These are phyloP conservation scores for Blastocystis sp. DNA, from an alignment of 352 stramenopile genomes.

Conservation along the genomic window DNA sequence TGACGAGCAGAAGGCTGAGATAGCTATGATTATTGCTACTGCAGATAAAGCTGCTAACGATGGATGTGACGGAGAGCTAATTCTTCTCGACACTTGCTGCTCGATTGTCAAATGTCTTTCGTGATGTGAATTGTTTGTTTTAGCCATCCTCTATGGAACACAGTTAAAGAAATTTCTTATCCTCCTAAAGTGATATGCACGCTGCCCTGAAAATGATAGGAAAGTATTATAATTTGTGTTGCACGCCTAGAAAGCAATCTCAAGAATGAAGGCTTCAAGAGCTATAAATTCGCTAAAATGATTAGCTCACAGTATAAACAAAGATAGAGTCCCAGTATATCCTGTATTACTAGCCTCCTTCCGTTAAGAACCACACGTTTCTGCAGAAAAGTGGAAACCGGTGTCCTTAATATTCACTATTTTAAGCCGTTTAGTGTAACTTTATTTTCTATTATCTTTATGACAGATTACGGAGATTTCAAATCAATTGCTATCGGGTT, in stretches of 20 bases:
- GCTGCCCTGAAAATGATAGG: conserved; percentile 7
- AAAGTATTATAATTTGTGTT: conserved; percentile 14
- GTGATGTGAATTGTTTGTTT: not conserved
- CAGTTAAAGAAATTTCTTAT: not conserved
- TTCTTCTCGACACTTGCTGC: conserved; percentile 20
- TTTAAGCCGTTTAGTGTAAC: not conserved
- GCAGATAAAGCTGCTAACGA: conserved; percentile 36
- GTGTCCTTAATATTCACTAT: not conserved
- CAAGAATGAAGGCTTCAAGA: not conserved
- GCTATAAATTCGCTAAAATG: conserved; percentile 25
- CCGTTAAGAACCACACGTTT: not conserved
- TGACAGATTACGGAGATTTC: conserved; percentile 21
- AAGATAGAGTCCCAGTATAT: conserved; percentile 13
- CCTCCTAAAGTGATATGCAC: conserved; percentile 38
- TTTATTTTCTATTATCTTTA: not conserved
- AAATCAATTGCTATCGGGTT: conserved; percentile 8
- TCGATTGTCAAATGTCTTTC: conserved; percentile 12
- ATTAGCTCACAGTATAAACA: not conserved
- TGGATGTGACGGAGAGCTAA: conserved; percentile 38
- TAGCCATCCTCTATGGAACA: not conserved
- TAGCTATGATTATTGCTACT: conserved; percentile 1
- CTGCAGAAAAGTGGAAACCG: conserved; percentile 23
- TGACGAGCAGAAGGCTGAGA: conserved; percentile 19
- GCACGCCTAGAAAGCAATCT: not conserved
- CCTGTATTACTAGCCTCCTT: not conserved